These are phyloP conservation scores for Sideroxylon spinosum DNA, from an alignment of 179 eudicot species.

Conservation along the genomic window DNA sequence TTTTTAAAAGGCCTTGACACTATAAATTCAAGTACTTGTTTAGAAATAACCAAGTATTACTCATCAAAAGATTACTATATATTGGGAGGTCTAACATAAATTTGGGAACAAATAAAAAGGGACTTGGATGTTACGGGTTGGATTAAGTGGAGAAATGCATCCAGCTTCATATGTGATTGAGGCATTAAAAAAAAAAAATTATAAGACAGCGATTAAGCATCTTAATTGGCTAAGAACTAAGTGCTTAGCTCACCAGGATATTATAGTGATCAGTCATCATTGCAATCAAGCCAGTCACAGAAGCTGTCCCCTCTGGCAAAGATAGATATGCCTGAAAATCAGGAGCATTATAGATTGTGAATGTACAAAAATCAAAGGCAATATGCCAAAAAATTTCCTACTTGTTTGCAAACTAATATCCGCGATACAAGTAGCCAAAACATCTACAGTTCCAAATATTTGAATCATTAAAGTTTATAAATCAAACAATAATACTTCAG, in stretches of 20 bases:
- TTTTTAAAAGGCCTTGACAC: background rate
- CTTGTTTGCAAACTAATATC: background rate
- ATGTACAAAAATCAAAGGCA: background rate
- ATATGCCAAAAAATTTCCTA: background rate
- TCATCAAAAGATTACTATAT: too few relatives aligned
- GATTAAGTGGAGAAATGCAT: too few relatives aligned
- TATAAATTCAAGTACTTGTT: background rate
- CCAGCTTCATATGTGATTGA: too few relatives aligned
- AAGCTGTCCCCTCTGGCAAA: slow-evolving; percentile 97
- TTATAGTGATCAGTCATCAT: slow-evolving; percentile 98
- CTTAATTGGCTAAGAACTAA: background rate
- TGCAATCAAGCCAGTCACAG: slow-evolving; percentile 88
- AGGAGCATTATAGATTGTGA: background rate
- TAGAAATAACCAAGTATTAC: background rate
- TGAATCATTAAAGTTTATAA: background rate
- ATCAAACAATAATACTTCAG: too few relatives aligned
- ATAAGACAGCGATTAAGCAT: background rate
- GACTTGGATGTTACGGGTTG: too few relatives aligned
- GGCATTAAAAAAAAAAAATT: background rate
- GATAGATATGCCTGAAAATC: slow-evolving; percentile 83
- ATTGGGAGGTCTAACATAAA: background rate
- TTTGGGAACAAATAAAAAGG: background rate
- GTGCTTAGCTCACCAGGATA: slow-evolving; percentile 54
- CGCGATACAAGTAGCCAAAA: background rate
- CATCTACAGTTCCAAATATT: background rate